Base-by-base conservation (phyloP, 1,139 yeast genomes). In the Eremothecium sinecaudum region DNA sequence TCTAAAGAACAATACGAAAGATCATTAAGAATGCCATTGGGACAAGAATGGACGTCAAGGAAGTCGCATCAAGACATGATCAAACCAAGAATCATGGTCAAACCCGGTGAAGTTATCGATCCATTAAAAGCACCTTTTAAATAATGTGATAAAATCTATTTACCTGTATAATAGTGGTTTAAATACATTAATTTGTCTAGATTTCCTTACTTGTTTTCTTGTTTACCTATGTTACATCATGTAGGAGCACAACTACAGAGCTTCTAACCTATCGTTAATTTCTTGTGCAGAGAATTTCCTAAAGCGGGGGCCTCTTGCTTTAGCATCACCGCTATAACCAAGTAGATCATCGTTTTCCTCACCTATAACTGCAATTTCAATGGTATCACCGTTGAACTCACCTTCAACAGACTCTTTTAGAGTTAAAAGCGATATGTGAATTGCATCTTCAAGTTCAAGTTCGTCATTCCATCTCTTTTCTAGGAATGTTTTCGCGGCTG, bases 381-480 rank as follows among this genome's bases (percentile, higher is more conserved):
- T 90, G 38, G 94, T 87, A 46, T 86, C 92, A 31, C 97, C 97
- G 43, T 82, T 84, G 74, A 92, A 82, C 55, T 92, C 99, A 39
- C 98, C 98, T 61, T 92, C 99, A 35, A 92, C 92, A 16, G 94
- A 78, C 61, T 92, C 99, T 61, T 92, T 92, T 58, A 92, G 69
- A 3, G 98, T 92, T 50, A 92, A 67, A 35, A 92, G 68, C 1
- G 98, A 95, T 52, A 90, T 92, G 59, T 92, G 98, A 46, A 92
- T 84, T 35, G 97, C 99, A 59, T 92, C 99, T 64, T 92, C 98
- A 43, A 92, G 69, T 63, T 92, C 98, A 56, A 92, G 68, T 57
- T 90, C 94, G 46, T 86, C 93, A 55, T 86, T 87, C 96, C 97
- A 92, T 64, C 98, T 79, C 66, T 92, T 92, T 59, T 92, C 98